Conservation (phyloP, 2,329 filamentous ascomycete genomes). For the Knufia fluminis region DNA sequence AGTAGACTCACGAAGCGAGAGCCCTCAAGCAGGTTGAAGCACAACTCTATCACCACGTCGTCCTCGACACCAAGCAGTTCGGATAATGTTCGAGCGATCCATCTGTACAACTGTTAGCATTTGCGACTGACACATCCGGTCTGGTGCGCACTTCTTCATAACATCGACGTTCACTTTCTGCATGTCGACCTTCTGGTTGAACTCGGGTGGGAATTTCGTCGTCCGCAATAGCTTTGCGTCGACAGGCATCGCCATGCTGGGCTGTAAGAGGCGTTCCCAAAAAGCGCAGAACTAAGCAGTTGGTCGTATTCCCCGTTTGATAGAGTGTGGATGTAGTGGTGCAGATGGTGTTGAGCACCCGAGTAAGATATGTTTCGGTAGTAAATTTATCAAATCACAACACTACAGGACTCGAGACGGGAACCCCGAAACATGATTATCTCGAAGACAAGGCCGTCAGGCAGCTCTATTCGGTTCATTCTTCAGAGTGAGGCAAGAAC, state of each 20-base stretch:
- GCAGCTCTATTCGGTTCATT: background rate
- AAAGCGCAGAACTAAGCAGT: no score
- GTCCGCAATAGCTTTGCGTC: conserved; percentile 82
- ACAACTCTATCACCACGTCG: conserved; percentile 87
- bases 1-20: conserved; percentile 58
- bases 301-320: no score
- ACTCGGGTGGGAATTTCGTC: conserved; percentile 90
- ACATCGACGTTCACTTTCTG: conserved; percentile 93
- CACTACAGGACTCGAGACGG: no score
- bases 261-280: no score
- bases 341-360: background rate
- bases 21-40: conserved; percentile 61
- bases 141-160: conserved; percentile 76
- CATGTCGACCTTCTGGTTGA: conserved; percentile 94
- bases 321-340: no score
- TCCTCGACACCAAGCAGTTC: conserved; percentile 87
- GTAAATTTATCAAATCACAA: no score
- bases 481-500: no score
- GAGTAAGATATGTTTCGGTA: no score
- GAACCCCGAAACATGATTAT: no score
- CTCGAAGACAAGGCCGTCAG: background rate
- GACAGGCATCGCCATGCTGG: conserved; percentile 49
- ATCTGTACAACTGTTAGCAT: conserved; percentile 47
- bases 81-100: conserved; percentile 83
- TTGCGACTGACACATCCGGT: conserved; percentile 11